A percentile compares a stretch with the other conserved stretches of the same genome.
phyloP scores from a whole-genome alignment of 768 basidiomycete genomes.

The Suillus lakei region DNA sequence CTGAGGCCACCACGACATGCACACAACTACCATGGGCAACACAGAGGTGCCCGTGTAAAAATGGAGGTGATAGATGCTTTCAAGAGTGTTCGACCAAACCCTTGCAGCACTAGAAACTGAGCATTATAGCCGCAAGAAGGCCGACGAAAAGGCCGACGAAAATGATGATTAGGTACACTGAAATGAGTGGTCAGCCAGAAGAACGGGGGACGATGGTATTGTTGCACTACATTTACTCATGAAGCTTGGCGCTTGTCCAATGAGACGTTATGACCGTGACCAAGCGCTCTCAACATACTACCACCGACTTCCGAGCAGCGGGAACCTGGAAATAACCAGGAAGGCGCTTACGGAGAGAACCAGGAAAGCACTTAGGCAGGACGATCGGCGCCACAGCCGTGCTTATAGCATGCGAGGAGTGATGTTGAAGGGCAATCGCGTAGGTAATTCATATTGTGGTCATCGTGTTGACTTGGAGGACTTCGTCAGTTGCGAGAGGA shows the following conservation, averaged over 20 bases:
- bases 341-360: slow-evolving; percentile 38
- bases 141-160: too few relatives aligned
- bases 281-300: slow-evolving; percentile 24
- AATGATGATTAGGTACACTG: too few relatives aligned
- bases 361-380: slow-evolving; percentile 34
- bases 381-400: slow-evolving; percentile 36
- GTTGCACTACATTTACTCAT: too few relatives aligned
- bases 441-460: slow-evolving; percentile 11
- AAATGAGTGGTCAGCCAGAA: too few relatives aligned
- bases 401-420: slow-evolving; percentile 36
- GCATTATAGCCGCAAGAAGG: slow-evolving; percentile 45
- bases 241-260: too few relatives aligned
- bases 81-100: slow-evolving; percentile 35
- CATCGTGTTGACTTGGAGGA: slow-evolving; percentile 27
- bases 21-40: slow-evolving; percentile 73
- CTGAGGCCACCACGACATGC: slow-evolving; percentile 73
- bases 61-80: background rate
- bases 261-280: slow-evolving; percentile 35
- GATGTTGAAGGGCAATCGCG: slow-evolving; percentile 25
- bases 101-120: slow-evolving; percentile 68
- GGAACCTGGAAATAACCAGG: slow-evolving; percentile 35
- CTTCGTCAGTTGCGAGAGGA: slow-evolving; percentile 7
- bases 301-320: slow-evolving; percentile 32
- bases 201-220: too few relatives aligned
- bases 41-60: slow-evolving; percentile 51